A percentile compares a stretch with the other conserved stretches of the same genome.
Evolutionary conservation across 2,329 filamentous ascomycete species (phyloP).

Genomic region (Clonostachys solani): DNA sequence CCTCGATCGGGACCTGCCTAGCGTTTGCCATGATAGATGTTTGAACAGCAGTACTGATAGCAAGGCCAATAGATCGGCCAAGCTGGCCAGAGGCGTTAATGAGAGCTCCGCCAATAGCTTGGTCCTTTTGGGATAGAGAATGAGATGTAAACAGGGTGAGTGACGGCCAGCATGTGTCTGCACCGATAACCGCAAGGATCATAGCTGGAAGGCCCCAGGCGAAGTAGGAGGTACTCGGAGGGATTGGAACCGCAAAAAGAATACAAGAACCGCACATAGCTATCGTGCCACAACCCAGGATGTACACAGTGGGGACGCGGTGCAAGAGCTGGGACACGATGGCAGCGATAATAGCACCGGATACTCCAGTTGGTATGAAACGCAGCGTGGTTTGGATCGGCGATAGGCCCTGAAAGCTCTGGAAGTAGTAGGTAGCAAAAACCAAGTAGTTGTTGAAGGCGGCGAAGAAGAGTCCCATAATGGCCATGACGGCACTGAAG

Average conservation of each 20-base stretch:
- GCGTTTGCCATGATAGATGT: slow-evolving; percentile 52
- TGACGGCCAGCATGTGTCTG: slow-evolving; percentile 63
- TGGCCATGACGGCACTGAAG: slow-evolving; percentile 59
- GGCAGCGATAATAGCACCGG: slow-evolving; percentile 52
- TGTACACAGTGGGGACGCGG: slow-evolving; percentile 51
- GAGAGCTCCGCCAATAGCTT: slow-evolving; percentile 63
- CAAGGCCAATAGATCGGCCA: slow-evolving; percentile 61
- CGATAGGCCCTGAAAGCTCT: slow-evolving; percentile 58
- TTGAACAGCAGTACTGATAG: slow-evolving; percentile 61
- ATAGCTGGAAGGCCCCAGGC: slow-evolving; percentile 65
- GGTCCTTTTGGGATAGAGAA: slow-evolving; percentile 56
- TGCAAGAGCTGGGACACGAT: slow-evolving; percentile 51
- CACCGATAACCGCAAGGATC: slow-evolving; percentile 60
- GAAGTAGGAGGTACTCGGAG: slow-evolving; percentile 58
- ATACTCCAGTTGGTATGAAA: slow-evolving; percentile 62
- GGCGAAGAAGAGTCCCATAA: slow-evolving; percentile 64
- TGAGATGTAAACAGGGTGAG: slow-evolving; percentile 63
- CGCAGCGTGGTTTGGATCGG: slow-evolving; percentile 64
- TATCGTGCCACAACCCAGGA: slow-evolving; percentile 54
- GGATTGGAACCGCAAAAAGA: slow-evolving; percentile 61
- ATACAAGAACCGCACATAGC: slow-evolving; percentile 51
- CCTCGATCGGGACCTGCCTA: slow-evolving; percentile 34
- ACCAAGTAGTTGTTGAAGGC: slow-evolving; percentile 66
- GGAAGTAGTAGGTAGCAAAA: slow-evolving; percentile 67
- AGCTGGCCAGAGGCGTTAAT: slow-evolving; percentile 64